Conservation (phyloP, 192 early-diverging fungal species). For the Entophlyctis luteolus region DNA sequence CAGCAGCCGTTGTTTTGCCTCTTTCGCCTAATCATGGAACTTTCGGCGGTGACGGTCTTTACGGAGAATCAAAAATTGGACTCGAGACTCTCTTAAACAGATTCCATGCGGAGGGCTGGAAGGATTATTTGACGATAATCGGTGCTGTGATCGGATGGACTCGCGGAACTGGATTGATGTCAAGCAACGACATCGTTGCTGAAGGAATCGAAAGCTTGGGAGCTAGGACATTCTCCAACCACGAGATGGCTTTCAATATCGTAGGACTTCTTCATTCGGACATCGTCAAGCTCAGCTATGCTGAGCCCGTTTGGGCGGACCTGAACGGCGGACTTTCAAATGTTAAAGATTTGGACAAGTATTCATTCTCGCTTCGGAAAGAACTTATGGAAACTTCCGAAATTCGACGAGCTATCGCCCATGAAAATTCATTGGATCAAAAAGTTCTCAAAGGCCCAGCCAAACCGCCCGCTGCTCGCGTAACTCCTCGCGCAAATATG, state of each 20-base stretch:
- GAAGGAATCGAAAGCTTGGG: slow-evolving; percentile 83
- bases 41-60: slow-evolving; percentile 89
- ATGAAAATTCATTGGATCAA: slow-evolving; percentile 74
- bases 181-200: slow-evolving; percentile 81
- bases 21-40: slow-evolving; percentile 96
- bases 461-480: slow-evolving; percentile 44
- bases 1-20: slow-evolving; percentile 82
- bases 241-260: slow-evolving; percentile 93
- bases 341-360: slow-evolving; percentile 77
- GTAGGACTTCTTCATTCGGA: slow-evolving; percentile 79
- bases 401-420: slow-evolving; percentile 76
- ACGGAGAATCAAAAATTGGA: slow-evolving; percentile 89
- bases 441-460: slow-evolving; percentile 71
- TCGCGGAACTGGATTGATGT: slow-evolving; percentile 93
- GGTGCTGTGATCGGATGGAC: slow-evolving; percentile 98
- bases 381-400: slow-evolving; percentile 81
- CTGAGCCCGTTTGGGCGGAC: slow-evolving; percentile 83
- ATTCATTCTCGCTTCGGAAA: slow-evolving; percentile 68
- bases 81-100: slow-evolving; percentile 89
- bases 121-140: slow-evolving; percentile 76
- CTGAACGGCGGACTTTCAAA: slow-evolving; percentile 87
- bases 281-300: slow-evolving; percentile 67
- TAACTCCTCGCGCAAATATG: slow-evolving; percentile 84
- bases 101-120: slow-evolving; percentile 88
- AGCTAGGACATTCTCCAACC: slow-evolving; percentile 84